Evolutionary conservation across 2,329 filamentous ascomycete species (phyloP), one percentile per base, ranked within the genome.

Genomic region (Cladobotryum mycophilum): DNA sequence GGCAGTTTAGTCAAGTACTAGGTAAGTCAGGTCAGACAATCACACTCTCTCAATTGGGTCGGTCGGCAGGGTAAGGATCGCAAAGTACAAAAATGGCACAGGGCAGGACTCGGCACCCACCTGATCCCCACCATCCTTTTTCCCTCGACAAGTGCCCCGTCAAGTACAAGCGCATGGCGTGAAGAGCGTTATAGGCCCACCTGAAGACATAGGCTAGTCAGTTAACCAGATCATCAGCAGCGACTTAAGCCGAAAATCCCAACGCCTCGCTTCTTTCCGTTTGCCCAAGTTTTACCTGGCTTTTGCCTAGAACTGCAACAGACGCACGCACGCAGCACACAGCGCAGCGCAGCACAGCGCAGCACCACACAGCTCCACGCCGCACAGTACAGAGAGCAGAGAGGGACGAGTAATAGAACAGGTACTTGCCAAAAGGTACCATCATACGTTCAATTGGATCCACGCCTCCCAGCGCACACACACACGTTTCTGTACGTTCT

Each of bases 221-320:
- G 14, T 25, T 37, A 41, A 15, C 17, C 45, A 47, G 36, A 49
- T 52, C 55, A 61, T 60, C 58, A 52, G 59, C 49, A 60, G 53
- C 50, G 51, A 55, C 49, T 60, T 59, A 58, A 52, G 52, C 56
- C 52, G 47, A 56, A 55, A 55, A 45, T 56, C 56, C 57, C 47
- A 52, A 47, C 40, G 13, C 67, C 68, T 74, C 74, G 70, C 68
- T 70, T 76, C 72, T 63, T 66, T 65, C 62, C 64, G 62, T 60
- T 30, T 30, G 25, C 25, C 25, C 25, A 30, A 30, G 25, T 30
- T 30, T 30, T 30, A 30, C 25, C 6, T 30, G 25, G 25, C 25
- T 45, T 59, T 56, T 59, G 58, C 60, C 61, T 46, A 36, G 30
- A 15, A 25, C 45, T n/a, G 13, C 7, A 37, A n/a, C 25, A 46